Base-by-base conservation (phyloP, 2,329 filamentous ascomycete species). In the Aspergillus brasiliensis region DNA sequence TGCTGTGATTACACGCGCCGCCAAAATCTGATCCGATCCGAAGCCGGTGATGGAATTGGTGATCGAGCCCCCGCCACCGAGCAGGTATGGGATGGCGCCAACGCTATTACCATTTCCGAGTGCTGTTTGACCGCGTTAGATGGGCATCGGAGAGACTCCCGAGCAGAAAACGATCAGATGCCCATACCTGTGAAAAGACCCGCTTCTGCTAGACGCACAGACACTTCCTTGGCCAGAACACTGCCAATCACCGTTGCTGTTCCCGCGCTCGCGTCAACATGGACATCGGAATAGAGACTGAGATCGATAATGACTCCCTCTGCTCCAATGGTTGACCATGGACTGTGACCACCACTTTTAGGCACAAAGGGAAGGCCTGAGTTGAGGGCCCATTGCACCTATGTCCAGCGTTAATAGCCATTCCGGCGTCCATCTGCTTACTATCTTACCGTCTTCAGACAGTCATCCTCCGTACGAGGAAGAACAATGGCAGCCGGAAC, bases 81-180 rank as follows among this genome's bases (percentile, higher is more conserved):
- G 51, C 23, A 54, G 23, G 51, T 54, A 54, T 2, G 51, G 51
- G 10, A 54, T 54, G 4, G 51, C 51, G 2, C 51, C 51, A 8
- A 54, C 51, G 6, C 31, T 54, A 23, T 54, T 54, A 23, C 51
- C 51, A 10, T 54, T 42, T n/a, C 51, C 51, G 7, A 54, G 51
- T 7, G 51, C 51, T 54, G n/a, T 21, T 23, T 21, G 10, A 44
- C 1, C 8, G 6, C 15, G 17, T 44, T 15, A 44, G 19, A 19
- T 17, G 2, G 49, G 2, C 6, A 1, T 13, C 13, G 13, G 15
- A n/a, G 13, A 15, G 13, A 2, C n/a, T n/a, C 8, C 8, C 5
- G 3, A 7, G 5, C 5, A n/a, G 25, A 2, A 19, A 11, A 7
- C 2, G 10, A 15, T 4, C 10, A 2, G 10, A 23, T 1, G 13